Percentiles rank a stretch among this genome's conserved stretches.
Evolutionary conservation across 345 rosid genomes (phyloP).

Genomic region (Rhodamnia argentea): DNA sequence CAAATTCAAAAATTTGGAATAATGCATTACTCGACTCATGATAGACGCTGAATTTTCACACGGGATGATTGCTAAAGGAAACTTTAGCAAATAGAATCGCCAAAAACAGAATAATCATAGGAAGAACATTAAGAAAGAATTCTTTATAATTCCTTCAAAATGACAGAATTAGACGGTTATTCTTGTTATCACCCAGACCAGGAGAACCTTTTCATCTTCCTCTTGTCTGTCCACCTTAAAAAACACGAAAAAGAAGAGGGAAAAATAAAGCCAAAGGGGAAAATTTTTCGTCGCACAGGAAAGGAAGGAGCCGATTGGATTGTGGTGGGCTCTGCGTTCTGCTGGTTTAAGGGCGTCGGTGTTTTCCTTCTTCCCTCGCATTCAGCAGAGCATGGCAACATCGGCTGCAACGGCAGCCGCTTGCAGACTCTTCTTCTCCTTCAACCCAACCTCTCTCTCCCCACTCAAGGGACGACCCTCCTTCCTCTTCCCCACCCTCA

Average conservation of each 20-base stretch:
- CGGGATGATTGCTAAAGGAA: not conserved
- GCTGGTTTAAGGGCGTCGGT: not conserved
- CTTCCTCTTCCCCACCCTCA: constrained; percentile 4
- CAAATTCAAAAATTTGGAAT: not conserved
- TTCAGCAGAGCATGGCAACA: not conserved
- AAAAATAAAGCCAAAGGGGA: not conserved
- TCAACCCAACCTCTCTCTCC: constrained; percentile 15
- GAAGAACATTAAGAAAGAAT: not conserved
- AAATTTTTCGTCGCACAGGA: not conserved
- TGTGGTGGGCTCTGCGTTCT: not conserved
- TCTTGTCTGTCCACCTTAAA: not conserved
- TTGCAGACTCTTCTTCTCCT: constrained; percentile 7
- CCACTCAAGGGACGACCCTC: constrained; percentile 2
- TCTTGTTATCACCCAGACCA: not conserved
- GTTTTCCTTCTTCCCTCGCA: not conserved
- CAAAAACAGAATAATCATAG: not conserved
- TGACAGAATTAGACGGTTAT: not conserved
- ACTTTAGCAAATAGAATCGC: not conserved
- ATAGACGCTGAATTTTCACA: not conserved
- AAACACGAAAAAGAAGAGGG: not conserved
- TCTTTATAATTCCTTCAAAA: not conserved
- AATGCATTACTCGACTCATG: not conserved
- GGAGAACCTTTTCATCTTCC: not conserved
- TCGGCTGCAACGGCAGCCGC: not conserved
- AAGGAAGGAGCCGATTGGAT: not conserved